A percentile compares a stretch with the other conserved stretches of the same genome.
phyloP scores from a whole-genome alignment of 208 protist genomes.

The Wallacemonas sp. region DNA sequence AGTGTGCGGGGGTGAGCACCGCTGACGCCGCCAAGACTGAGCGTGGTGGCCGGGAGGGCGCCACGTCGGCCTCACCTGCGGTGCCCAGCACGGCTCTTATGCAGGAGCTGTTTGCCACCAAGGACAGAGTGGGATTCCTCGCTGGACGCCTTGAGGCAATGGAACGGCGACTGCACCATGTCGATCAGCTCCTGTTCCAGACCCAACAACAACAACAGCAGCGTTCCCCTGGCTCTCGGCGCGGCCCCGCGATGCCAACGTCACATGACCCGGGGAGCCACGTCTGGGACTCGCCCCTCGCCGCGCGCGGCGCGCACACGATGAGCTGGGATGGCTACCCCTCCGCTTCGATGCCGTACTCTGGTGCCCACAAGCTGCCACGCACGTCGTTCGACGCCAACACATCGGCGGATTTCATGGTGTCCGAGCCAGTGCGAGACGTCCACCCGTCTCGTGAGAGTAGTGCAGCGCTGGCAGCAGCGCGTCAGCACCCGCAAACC shows the following conservation, averaged over 20 bases:
- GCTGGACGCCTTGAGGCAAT: slow-evolving; percentile 31
- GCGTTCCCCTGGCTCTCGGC: too few species aligned
- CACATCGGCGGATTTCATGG: too few species aligned
- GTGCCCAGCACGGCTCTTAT: background rate
- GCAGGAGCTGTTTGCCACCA: slow-evolving; percentile 36
- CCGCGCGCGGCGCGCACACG: too few species aligned
- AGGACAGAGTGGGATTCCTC: slow-evolving; percentile 42
- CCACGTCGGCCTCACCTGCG: background rate
- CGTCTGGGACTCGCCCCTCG: too few species aligned
- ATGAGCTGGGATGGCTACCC: background rate
- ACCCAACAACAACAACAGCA: slow-evolving; percentile 16
- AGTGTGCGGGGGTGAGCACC: slow-evolving; percentile 23
- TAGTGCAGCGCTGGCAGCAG: background rate
- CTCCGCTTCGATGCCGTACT: background rate
- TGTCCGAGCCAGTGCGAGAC: too few species aligned
- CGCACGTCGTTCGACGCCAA: too few species aligned
- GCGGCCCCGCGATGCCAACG: too few species aligned
- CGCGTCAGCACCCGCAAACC: slow-evolving; percentile 3
- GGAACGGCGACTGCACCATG: slow-evolving; percentile 35
- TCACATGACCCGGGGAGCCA: too few species aligned
- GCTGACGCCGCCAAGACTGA: background rate
- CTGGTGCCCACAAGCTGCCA: background rate
- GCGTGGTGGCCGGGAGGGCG: background rate
- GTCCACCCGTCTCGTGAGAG: too few species aligned
- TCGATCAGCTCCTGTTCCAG: slow-evolving; percentile 28